Percentiles rank a stretch among this genome's conserved stretches.
phyloP scores from a whole-genome alignment of 1,284 basidiomycete species.

The Ustilago tritici region DNA sequence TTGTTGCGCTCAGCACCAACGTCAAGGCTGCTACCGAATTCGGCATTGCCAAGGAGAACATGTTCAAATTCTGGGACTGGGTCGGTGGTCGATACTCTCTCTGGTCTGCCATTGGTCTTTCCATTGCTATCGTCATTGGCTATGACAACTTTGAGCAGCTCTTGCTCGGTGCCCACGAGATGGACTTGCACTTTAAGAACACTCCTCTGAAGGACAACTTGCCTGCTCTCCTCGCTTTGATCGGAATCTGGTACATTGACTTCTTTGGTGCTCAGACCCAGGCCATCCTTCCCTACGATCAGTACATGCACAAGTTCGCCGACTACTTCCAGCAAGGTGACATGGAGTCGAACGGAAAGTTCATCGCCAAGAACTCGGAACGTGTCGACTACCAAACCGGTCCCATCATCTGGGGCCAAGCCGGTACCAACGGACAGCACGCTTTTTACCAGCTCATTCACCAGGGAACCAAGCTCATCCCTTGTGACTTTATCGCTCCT shows the following conservation, averaged over 20 bases:
- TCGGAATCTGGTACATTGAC: conserved; percentile 99
- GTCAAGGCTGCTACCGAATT: conserved; percentile 93
- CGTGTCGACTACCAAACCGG: conserved; percentile 96
- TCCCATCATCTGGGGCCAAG: conserved; percentile 98
- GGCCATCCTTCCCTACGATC: conserved; percentile 94
- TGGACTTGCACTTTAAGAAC: conserved; percentile 95
- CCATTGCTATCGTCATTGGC: conserved; percentile 91
- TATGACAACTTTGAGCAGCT: conserved; percentile 93
- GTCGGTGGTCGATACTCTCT: conserved; percentile 97
- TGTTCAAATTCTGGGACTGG: conserved; percentile 99
- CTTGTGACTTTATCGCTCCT: conserved; percentile 92
- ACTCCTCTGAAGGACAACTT: conserved; percentile 90
- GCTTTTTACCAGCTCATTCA: conserved; percentile 99
- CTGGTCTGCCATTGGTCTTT: conserved; percentile 97
- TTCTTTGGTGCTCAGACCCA: conserved; percentile 97
- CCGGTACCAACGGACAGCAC: conserved; percentile 98
- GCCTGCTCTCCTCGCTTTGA: conserved; percentile 88
- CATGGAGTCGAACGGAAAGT: conserved; percentile 99
- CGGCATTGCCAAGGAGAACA: conserved; percentile 90
- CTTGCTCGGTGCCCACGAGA: conserved; percentile 91
- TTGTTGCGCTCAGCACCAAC: conserved; percentile 97
- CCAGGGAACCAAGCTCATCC: conserved; percentile 79
- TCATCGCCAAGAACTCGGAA: conserved; percentile 89
- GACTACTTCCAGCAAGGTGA: conserved; percentile 99
- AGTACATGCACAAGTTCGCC: conserved; percentile 98